phyloP scores from a whole-genome alignment of 208 protist species.

The Acanthamoeba healyi region DNA sequence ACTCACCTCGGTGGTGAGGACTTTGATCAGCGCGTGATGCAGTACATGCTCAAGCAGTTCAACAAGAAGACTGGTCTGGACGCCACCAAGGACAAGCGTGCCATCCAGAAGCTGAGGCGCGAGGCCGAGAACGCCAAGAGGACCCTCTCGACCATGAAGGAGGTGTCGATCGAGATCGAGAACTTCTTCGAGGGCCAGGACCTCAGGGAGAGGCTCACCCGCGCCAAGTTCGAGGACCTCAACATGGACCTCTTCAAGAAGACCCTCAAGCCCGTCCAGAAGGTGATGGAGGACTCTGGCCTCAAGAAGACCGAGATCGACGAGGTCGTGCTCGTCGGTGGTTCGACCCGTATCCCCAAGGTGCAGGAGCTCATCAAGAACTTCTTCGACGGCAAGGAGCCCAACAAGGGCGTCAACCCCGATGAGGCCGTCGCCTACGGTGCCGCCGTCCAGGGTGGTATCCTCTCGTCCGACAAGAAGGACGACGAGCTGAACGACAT shows the following conservation, averaged over 20 bases:
- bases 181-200: constrained; percentile 94
- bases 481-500: constrained; percentile 86
- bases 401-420: constrained; percentile 79
- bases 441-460: background rate
- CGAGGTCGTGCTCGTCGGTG: constrained; percentile 95
- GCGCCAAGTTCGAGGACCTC: constrained; percentile 96
- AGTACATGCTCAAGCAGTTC: constrained; percentile 95
- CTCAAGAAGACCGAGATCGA: constrained; percentile 91
- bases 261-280: constrained; percentile 95
- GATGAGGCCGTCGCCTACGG: constrained; percentile 86
- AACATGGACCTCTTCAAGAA: constrained; percentile 97
- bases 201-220: constrained; percentile 88
- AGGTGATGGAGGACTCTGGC: constrained; percentile 94
- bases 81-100: constrained; percentile 83
- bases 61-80: constrained; percentile 95
- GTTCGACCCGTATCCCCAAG: constrained; percentile 97
- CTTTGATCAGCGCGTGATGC: constrained; percentile 96
- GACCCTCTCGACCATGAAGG: constrained; percentile 90
- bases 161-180: constrained; percentile 95
- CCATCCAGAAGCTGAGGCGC: constrained; percentile 91
- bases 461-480: constrained; percentile 83
- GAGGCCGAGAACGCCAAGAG: constrained; percentile 96
- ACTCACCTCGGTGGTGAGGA: constrained; percentile 98
- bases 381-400: constrained; percentile 82
- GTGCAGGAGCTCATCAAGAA: constrained; percentile 88